Conservation (phyloP, 139 green algal species). For the Eudorina sp. region DNA sequence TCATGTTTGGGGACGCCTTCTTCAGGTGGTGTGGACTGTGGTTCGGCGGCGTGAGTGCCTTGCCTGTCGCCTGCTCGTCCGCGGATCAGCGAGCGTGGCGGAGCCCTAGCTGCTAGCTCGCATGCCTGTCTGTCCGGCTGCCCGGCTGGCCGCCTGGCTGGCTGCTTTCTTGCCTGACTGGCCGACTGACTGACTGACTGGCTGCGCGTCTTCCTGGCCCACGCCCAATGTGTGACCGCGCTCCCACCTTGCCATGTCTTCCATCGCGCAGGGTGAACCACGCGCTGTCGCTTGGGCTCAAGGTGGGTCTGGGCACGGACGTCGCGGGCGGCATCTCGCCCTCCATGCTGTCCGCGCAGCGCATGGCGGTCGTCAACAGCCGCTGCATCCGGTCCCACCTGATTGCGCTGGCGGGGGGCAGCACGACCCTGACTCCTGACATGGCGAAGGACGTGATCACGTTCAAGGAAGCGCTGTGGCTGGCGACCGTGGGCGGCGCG, state of each 20-base stretch:
- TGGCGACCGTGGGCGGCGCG: conserved; percentile 78
- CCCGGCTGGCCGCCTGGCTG: too few relatives aligned
- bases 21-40: conserved; percentile 65
- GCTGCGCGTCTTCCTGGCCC: too few relatives aligned
- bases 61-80: too few relatives aligned
- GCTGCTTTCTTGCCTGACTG: too few relatives aligned
- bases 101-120: too few relatives aligned
- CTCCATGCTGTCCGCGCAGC: conserved; percentile 79
- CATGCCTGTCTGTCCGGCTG: too few relatives aligned
- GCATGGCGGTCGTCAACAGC: conserved; percentile 73
- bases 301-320: conserved; percentile 80
- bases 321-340: conserved; percentile 74
- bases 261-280: conserved; percentile 58
- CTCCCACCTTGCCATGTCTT: neutral
- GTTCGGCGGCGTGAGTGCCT: too few relatives aligned
- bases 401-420: conserved; percentile 51
- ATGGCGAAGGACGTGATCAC: conserved; percentile 61
- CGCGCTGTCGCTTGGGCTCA: conserved; percentile 62
- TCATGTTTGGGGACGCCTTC: conserved; percentile 74
- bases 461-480: conserved; percentile 74
- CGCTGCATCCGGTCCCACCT: conserved; percentile 66
- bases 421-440: conserved; percentile 58
- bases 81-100: too few relatives aligned
- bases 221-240: too few relatives aligned
- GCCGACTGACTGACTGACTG: too few relatives aligned